Percentiles rank a stretch among this genome's conserved stretches.
Conservation (phyloP, 768 basidiomycete species). For the Calocybe gangraenosa region DNA sequence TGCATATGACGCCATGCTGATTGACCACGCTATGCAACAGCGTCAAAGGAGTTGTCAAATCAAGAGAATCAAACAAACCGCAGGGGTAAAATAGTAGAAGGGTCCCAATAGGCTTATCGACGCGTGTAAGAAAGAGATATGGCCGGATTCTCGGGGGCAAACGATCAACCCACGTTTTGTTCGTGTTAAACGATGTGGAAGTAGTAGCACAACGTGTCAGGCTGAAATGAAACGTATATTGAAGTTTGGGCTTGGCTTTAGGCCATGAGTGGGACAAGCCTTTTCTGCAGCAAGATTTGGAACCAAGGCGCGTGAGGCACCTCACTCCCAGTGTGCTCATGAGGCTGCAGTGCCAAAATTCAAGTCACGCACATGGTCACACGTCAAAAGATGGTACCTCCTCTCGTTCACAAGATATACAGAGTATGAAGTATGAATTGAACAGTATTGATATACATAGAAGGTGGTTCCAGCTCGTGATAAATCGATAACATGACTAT, state of each 20-base stretch:
- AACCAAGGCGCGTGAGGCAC: slow-evolving; percentile 12
- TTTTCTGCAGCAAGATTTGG: neutral
- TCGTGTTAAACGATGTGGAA: neutral
- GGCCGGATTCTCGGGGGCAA: slow-evolving; percentile 60
- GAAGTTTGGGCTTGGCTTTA: neutral
- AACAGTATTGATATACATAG: slow-evolving; percentile 12
- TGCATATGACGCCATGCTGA: slow-evolving; percentile 93
- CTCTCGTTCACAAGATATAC: too few species aligned
- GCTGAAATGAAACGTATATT: neutral
- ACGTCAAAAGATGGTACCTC: slow-evolving; percentile 7
- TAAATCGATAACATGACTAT: slow-evolving; percentile 9
- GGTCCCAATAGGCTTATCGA: slow-evolving; percentile 97
- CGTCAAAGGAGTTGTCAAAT: slow-evolving; percentile 2
- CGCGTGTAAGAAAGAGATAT: slow-evolving; percentile 80
- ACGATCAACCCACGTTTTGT: slow-evolving; percentile 61
- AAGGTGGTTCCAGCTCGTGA: slow-evolving; percentile 5
- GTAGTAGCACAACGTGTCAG: slow-evolving; percentile 14
- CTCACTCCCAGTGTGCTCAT: slow-evolving; percentile 9
- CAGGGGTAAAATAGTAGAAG: slow-evolving; percentile 92
- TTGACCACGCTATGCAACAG: slow-evolving; percentile 82
- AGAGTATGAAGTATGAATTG: slow-evolving; percentile 17
- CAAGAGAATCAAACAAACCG: slow-evolving; percentile 45
- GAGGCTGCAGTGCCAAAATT: neutral
- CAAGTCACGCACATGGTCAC: slow-evolving; percentile 5
- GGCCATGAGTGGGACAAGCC: neutral